Evolutionary conservation across 1,139 yeast genomes (phyloP), one percentile per base, ranked within the genome.

Genomic region (Kurtzmaniella quercitrusa): DNA sequence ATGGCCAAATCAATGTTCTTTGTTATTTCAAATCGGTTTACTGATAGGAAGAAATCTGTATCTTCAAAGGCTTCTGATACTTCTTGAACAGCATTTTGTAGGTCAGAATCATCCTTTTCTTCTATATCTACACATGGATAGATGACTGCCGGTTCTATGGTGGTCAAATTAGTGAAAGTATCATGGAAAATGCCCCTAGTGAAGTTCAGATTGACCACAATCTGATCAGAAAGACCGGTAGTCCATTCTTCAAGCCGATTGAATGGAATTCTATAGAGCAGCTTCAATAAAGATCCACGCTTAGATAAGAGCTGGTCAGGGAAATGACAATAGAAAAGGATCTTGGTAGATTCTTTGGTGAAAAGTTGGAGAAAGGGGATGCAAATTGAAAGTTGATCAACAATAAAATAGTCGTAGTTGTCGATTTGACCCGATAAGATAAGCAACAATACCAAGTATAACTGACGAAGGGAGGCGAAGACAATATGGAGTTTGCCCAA

Each of bases 251-350:
- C 99, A 19, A 86, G 65, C 40, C 68, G 55, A 63, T 93, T 96
- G 62, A 93, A 93, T 0, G 97, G 95, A 4, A 77, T 46, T 48
- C 99, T 71, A 62, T 93, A 93, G 0, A 86, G 44, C 46, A 66
- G 68, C 53, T 89, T 85, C 12, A 85, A 34, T 1, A 74, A 40
- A 3, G 84, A 71, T 1, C 73, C 67, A 41, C 84, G 82, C 21
- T 72, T 70, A 0, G 96, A 82, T 42, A 93, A 66, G 40, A 85
- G 68, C 58, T 87, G 87, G 62, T 93, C 99, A 0, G 99, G 98
- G 63, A 93, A 93, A 65, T 93, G 99, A 55, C 98, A 91, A 62
- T 93, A 93, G 59, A 93, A 93, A 42, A 93, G 63, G 4, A 87
- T 73, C 44, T 74, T 68, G 34, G 65, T 46, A 3, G 77, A 59